These are phyloP conservation scores for Lentinus tigrinus DNA, from an alignment of 768 basidiomycete species.

Conservation along the genomic window DNA sequence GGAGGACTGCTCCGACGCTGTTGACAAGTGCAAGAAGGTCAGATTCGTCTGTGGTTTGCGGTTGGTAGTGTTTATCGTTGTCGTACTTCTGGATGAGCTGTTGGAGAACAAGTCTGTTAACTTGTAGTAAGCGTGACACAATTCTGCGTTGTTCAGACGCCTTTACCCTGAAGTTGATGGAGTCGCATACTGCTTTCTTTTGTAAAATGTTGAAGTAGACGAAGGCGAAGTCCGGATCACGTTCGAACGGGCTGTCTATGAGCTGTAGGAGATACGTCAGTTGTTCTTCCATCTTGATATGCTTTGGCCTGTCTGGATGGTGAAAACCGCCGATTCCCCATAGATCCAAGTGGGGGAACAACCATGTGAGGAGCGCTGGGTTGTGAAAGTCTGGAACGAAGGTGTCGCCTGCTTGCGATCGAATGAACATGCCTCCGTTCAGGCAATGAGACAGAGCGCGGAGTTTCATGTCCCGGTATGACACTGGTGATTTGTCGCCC, in stretches of 20 bases:
- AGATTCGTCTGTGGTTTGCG: neutral
- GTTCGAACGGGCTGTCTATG: conserved; percentile 1
- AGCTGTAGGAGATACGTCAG: neutral
- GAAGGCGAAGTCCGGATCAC: conserved; percentile 16
- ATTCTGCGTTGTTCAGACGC: neutral
- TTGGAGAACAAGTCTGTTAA: neutral
- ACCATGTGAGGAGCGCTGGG: neutral
- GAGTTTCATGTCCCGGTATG: neutral
- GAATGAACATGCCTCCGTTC: neutral
- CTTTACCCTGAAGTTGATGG: neutral
- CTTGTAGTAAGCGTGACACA: neutral
- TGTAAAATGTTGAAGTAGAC: conserved; percentile 19
- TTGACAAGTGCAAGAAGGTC: neutral
- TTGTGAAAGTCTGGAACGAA: conserved; percentile 10
- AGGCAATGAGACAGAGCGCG: neutral
- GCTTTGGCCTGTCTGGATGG: neutral
- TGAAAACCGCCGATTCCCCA: conserved; percentile 15
- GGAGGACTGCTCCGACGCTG: neutral
- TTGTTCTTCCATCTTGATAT: neutral
- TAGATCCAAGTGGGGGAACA: conserved; percentile 18
- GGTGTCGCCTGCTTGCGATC: neutral
- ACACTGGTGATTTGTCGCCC: neutral
- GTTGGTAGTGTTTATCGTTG: neutral
- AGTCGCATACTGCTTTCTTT: conserved; percentile 10
- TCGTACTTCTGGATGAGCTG: neutral